These are phyloP conservation scores for Phaffia tasmanica DNA, from an alignment of 768 basidiomycete species.

Conservation along the genomic window DNA sequence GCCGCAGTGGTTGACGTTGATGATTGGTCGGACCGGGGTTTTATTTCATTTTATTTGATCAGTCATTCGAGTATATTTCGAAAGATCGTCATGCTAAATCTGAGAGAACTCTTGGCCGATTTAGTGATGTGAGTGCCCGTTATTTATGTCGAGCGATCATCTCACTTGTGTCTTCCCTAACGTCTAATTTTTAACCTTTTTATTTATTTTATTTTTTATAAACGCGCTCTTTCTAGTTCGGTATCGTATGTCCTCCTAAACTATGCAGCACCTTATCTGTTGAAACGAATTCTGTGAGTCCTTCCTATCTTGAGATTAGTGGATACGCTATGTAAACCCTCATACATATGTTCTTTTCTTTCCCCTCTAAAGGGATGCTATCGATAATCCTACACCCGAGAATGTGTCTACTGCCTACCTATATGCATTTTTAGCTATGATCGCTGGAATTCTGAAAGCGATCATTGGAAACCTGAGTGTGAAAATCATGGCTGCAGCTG, in stretches of 20 bases:
- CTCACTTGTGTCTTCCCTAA: too few species aligned
- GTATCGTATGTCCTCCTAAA: too few species aligned
- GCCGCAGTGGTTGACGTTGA: not conserved
- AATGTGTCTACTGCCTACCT: constrained; percentile 56
- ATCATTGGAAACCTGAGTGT: constrained; percentile 28
- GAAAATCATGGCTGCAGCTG: constrained; percentile 28
- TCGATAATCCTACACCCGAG: constrained; percentile 46
- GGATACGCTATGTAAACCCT: not conserved
- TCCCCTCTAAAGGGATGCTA: constrained; percentile 39
- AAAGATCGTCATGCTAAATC: too few species aligned
- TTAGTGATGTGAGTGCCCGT: too few species aligned
- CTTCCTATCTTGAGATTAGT: too few species aligned
- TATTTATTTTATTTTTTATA: too few species aligned
- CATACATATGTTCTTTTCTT: not conserved
- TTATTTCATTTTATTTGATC: not conserved
- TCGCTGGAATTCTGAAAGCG: constrained; percentile 50
- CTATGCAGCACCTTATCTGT: constrained; percentile 5
- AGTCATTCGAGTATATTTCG: not conserved
- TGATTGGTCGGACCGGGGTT: not conserved
- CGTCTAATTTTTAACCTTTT: too few species aligned
- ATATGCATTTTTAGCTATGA: constrained; percentile 65
- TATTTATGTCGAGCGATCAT: too few species aligned
- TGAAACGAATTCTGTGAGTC: not conserved
- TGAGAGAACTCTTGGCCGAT: too few species aligned
- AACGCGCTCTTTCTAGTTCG: too few species aligned